Evolutionary conservation across 768 basidiomycete species (phyloP), one percentile per base, ranked within the genome.

Genomic region (Crepidotus variabilis): DNA sequence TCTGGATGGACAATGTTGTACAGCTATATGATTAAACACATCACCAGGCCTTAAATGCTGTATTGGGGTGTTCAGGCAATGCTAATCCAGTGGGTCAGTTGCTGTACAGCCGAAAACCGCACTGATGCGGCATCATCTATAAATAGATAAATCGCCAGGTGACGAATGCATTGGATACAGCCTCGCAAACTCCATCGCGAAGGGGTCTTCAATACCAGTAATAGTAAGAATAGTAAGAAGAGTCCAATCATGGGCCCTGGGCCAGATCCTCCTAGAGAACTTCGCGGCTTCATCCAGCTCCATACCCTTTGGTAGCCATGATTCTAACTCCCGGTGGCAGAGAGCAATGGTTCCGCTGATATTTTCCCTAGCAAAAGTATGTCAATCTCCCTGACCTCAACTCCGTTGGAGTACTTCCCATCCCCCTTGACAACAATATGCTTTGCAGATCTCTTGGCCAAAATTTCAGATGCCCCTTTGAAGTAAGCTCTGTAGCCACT

Each of bases 151-250:
- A n/a, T n/a, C n/a, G n/a, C n/a, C n/a, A n/a, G n/a, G n/a, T n/a
- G n/a, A n/a, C n/a, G n/a, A n/a, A n/a, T n/a, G n/a, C n/a, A n/a
- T 91, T 86, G 46, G 81, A 78, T 46, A 99, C 96, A 16, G 96
- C 94, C 10, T 94, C 82, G 14, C 83, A 83, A 23, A 98, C 97
- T 67, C 95, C 94, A 0, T 83, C 80, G 33, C 96, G 90, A 3
- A 99, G 81, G 46, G 97, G 67, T 99, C 97, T 67, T 99, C 95
- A 65, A 99, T 98, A 64, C 94, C 97, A 58, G 87, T 85, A 61
- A 99, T 91, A 47, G 84, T 89, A n/a, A n/a, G n/a, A n/a, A n/a
- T n/a, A n/a, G n/a, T n/a, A 59, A 98, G 87, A 32, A 98, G 83
- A 0, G 88, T 94, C 57, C 98, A 72, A 20, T 94, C 82, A n/a